Evolutionary conservation across 306 rosid species (phyloP).

Genomic region (Hippophae gyantsensis): DNA sequence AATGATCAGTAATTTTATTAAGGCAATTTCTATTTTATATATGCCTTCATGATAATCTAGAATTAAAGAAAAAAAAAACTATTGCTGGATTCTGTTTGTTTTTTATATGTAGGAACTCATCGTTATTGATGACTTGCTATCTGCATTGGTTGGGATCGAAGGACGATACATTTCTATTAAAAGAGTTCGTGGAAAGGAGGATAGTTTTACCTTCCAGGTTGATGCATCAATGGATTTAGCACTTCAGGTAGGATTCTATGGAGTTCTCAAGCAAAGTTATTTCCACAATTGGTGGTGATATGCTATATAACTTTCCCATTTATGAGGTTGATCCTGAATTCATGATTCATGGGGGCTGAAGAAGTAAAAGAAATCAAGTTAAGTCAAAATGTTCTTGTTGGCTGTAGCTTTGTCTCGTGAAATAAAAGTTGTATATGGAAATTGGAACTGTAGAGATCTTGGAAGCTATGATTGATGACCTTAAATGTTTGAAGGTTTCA

Average conservation of each 20-base stretch:
- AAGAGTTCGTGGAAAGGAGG: constrained; percentile 51
- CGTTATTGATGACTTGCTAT: constrained; percentile 81
- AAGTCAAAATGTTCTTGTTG: not conserved
- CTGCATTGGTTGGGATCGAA: constrained; percentile 78
- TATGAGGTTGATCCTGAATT: not conserved
- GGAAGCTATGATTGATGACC: not conserved
- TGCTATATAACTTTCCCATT: not conserved
- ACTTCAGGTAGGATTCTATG: constrained; percentile 57
- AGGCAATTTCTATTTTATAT: not conserved
- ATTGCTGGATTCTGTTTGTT: not conserved
- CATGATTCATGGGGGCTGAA: not conserved
- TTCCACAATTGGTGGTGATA: not conserved
- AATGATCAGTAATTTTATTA: no score
- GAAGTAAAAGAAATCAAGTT: not conserved
- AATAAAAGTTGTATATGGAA: not conserved
- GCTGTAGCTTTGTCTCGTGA: not conserved
- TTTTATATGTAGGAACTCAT: constrained; percentile 65
- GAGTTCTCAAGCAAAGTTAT: not conserved
- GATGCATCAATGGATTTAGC: constrained; percentile 95
- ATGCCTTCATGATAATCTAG: not conserved
- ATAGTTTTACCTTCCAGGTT: constrained; percentile 42
- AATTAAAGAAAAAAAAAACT: not conserved
- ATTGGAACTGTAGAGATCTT: not conserved
- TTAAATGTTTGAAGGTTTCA: not conserved
- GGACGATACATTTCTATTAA: constrained; percentile 78